Evolutionary conservation across 148 eudicot genomes (phyloP), one percentile per base, ranked within the genome.

Genomic region (Oxyria digyna): DNA sequence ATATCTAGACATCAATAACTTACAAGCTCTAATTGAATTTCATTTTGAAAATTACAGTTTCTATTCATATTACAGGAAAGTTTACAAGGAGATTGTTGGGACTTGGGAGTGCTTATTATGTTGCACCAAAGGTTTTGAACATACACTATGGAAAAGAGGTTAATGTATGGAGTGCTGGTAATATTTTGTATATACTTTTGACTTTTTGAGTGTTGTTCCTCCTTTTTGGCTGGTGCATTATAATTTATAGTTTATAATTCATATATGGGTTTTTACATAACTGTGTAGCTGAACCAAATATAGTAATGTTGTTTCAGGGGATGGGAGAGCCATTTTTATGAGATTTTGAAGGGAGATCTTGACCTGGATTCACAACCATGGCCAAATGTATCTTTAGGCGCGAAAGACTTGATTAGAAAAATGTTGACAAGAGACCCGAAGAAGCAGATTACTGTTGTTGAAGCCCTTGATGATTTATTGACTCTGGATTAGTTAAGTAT

Each of bases 151-250:
- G 98, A 38, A 89, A 89, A 75, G 98, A 92, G 76, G 79, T 89
- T 14, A 96, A 92, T 74, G 89, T 92, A 23, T 92, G 98, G 96
- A 92, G 97, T 80, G 97, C 93, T 31, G 97, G 97, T 38, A 83
- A 87, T 73, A 92, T 92, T 24, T 66, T 93, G 26, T 93, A 93
- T 79, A 93, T 93, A 66, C 95, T n/a, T n/a, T n/a, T n/a, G n/a
- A n/a, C n/a, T n/a, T 93, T 69, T 78, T 93, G 0, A 73, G 88
- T 49, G 98, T 96, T 5, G 87, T 83, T 62, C 94, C 98, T 75
- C 98, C 98, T 93, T 89, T 71, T 87, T 89, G 91, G 95, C 81
- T 48, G 96, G 96, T 91, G 78, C 74, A 70, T 59, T 59, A 59
- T 29, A 14, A 9, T 3, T 52, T 18, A 52, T 52, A 20, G 0